These are phyloP conservation scores for Erythrophleum fordii DNA, from an alignment of 306 rosid genomes.

Conservation along the genomic window DNA sequence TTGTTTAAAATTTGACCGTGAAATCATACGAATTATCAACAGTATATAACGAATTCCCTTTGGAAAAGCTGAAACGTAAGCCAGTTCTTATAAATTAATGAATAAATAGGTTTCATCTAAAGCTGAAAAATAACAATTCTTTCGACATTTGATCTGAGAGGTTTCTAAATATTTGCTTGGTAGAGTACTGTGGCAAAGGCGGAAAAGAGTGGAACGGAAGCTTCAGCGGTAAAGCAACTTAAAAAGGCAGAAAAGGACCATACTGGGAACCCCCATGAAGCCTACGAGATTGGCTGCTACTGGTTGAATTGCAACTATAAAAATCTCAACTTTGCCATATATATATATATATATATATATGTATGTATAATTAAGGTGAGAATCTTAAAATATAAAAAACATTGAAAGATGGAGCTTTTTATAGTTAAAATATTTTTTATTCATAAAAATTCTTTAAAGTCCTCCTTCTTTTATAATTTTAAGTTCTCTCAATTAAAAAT, in stretches of 20 bases:
- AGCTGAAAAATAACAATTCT: not conserved
- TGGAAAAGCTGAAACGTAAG: not conserved
- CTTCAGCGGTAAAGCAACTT: slow-evolving; percentile 41
- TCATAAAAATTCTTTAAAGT: no score
- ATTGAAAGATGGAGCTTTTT: no score
- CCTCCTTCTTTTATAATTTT: no score
- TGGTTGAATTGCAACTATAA: slow-evolving; percentile 69
- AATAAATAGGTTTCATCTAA: not conserved
- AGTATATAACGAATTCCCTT: not conserved
- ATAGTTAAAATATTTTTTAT: no score
- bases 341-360: no score
- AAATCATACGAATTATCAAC: not conserved
- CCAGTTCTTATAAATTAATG: not conserved
- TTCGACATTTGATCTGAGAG: not conserved
- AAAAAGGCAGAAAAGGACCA: slow-evolving; percentile 30
- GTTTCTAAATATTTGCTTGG: slow-evolving; percentile 4
- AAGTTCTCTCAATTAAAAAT: no score
- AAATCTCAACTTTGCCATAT: no score
- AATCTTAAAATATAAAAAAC: no score
- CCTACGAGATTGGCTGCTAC: slow-evolving; percentile 69
- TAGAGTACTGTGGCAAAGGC: slow-evolving; percentile 48
- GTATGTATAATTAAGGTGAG: no score
- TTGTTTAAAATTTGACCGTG: not conserved
- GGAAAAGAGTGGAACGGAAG: slow-evolving; percentile 65
- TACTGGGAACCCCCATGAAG: slow-evolving; percentile 42